Base-by-base conservation (phyloP, 1,139 yeast species). In the Blastobotrys malaysiensis region DNA sequence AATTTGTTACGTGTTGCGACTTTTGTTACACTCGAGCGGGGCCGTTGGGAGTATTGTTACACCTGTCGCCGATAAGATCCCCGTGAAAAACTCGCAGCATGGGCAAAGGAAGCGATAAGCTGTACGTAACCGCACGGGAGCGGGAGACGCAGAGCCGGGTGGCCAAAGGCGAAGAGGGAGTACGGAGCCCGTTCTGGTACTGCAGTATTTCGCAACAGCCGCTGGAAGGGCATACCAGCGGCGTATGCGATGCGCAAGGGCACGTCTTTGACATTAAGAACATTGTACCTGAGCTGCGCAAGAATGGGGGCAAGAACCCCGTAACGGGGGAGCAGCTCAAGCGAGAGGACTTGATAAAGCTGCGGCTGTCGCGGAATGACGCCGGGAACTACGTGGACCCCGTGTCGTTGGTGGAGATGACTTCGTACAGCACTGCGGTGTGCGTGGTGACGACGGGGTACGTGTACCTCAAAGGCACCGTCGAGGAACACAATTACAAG, bases 71-170 rank as follows among this genome's bases (percentile, higher is more conserved):
- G 11, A 26, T 4, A 26, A 26, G 31, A 5, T 26, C 11, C 21
- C 45, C 13, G 45, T 18, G 19, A 36, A 20, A 22, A 27, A 36
- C 13, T 20, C n/a, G 39, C 26, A 24, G 3, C 2, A 71, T 71
- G 75, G 75, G 75, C 24, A 70, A 69, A 54, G 69, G 69, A 49
- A 71, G 74, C 1, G 75, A 71, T 54, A 71, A 72, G 55, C 59
- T 71, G 13, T 72, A 64, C 56, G 65, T 71, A 16, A 71, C 74
- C 2, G 67, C 6, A 69, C 66, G 48, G 60, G 65, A 49, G 64
- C 69, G 27, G 64, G 67, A 2, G 63, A 69, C n/a, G 69, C 68
- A 3, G 64, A 64, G 31, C 31, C 31, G 31, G 31, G 31, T 26
- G 3, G 13, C 3, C 6, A 26, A 9, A 26, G 31, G 31, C 6